These are phyloP conservation scores for Leccinum incarnatum DNA, from an alignment of 768 basidiomycete genomes.

Conservation along the genomic window DNA sequence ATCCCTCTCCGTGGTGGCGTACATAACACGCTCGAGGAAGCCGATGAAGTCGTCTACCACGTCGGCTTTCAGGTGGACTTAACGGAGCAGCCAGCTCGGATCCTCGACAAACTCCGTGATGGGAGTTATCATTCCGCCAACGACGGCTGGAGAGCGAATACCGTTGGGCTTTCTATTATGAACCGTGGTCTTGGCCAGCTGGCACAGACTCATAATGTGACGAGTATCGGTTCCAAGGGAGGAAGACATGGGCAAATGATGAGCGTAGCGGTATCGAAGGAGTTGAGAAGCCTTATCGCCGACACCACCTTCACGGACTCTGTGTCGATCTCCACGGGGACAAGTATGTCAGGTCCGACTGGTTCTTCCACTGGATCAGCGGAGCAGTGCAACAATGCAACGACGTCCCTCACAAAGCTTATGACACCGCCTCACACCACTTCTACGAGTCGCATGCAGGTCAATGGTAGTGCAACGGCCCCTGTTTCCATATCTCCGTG, in stretches of 20 bases:
- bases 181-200: conserved; percentile 11
- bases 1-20: conserved; percentile 77
- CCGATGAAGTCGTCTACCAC: conserved; percentile 75
- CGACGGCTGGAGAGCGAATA: conserved; percentile 34
- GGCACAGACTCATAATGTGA: conserved; percentile 17
- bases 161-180: background rate
- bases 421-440: conserved; percentile 16
- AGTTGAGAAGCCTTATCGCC: conserved; percentile 47
- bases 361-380: conserved; percentile 8
- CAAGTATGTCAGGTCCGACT: conserved; percentile 34
- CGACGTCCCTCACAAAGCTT: conserved; percentile 21
- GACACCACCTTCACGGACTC: conserved; percentile 48
- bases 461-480: conserved; percentile 17
- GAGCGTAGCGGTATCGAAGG: conserved; percentile 46
- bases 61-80: conserved; percentile 97
- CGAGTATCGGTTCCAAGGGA: conserved; percentile 19
- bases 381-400: conserved; percentile 9
- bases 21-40: conserved; percentile 45
- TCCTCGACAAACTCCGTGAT: conserved; percentile 73
- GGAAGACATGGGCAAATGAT: conserved; percentile 27
- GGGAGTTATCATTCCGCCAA: conserved; percentile 70
- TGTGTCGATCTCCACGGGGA: conserved; percentile 42
- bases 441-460: conserved; percentile 15
- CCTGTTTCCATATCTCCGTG: conserved; percentile 44
- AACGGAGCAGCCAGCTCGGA: conserved; percentile 79